A percentile compares a stretch with the other conserved stretches of the same genome.
Conservation (phyloP, 192 early-diverging fungal genomes). For the Coemansia erecta region DNA sequence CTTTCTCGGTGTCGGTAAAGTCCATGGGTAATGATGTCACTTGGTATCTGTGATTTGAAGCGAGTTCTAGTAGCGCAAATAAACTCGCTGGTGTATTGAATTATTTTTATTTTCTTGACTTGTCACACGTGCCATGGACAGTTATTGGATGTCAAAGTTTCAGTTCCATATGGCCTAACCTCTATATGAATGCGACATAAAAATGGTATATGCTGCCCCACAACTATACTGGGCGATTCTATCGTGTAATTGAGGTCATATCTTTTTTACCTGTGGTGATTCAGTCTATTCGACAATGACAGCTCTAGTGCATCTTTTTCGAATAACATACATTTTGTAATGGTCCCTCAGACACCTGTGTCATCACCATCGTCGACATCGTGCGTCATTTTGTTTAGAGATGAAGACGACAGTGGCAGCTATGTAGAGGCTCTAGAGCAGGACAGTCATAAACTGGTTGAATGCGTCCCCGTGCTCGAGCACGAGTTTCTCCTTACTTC, state of each 20-base stretch:
- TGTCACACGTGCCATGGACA: neutral
- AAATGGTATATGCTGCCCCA: too few species aligned
- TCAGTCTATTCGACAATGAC: neutral
- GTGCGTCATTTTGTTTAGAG: slow-evolving; percentile 32
- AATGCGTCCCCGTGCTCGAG: slow-evolving; percentile 28
- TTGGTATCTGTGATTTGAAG: neutral
- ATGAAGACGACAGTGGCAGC: slow-evolving; percentile 10
- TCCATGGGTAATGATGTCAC: slow-evolving; percentile 4
- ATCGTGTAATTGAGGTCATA: neutral
- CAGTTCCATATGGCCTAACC: too few species aligned
- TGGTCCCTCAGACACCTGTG: neutral
- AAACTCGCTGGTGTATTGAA: neutral
- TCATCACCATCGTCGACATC: neutral
- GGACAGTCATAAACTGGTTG: slow-evolving; percentile 17
- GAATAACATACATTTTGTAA: neutral
- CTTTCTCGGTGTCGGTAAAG: slow-evolving; percentile 7
- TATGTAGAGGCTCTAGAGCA: slow-evolving; percentile 17
- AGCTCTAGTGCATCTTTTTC: neutral
- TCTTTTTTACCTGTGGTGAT: neutral
- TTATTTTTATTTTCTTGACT: neutral
- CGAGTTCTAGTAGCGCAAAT: neutral
- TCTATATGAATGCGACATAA: too few species aligned
- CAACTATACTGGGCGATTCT: neutral
- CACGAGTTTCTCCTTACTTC: slow-evolving; percentile 25
- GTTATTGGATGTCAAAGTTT: neutral